Conservation (phyloP, 2,329 filamentous ascomycete species). For the Aspergillus thermomutatus region DNA sequence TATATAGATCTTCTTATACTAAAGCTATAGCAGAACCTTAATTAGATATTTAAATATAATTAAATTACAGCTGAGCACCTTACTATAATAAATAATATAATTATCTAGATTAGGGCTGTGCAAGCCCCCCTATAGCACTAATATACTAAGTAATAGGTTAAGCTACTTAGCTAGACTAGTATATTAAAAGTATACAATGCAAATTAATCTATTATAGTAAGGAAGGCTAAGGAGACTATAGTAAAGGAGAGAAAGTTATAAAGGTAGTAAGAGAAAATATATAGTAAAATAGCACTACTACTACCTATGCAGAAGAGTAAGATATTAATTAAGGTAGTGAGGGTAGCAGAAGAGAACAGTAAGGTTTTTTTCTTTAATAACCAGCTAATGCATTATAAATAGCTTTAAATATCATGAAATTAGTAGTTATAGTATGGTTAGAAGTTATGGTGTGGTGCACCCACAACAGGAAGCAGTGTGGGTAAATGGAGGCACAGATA, state of each 20-base stretch:
- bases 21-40: not conserved
- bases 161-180: not conserved
- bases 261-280: not conserved
- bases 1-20: no score
- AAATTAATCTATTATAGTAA: not conserved
- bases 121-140: not conserved
- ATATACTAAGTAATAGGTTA: not conserved
- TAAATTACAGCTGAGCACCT: not conserved
- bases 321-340: not conserved
- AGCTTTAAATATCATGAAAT: not conserved
- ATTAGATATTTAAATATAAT: not conserved
- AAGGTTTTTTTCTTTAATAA: not conserved
- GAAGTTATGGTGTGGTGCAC: no score
- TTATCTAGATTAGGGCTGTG: not conserved
- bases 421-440: not conserved
- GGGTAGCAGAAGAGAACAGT: not conserved
- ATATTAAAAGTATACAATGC: not conserved
- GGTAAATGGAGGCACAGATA: no score
- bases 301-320: not conserved
- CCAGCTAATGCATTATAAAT: not conserved
- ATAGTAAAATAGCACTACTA: not conserved
- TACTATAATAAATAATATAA: not conserved
- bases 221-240: no score
- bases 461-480: no score
- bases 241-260: no score